These are phyloP conservation scores for Pontederia paniculata DNA, from an alignment of 176 grass and related monocot species.

Conservation along the genomic window DNA sequence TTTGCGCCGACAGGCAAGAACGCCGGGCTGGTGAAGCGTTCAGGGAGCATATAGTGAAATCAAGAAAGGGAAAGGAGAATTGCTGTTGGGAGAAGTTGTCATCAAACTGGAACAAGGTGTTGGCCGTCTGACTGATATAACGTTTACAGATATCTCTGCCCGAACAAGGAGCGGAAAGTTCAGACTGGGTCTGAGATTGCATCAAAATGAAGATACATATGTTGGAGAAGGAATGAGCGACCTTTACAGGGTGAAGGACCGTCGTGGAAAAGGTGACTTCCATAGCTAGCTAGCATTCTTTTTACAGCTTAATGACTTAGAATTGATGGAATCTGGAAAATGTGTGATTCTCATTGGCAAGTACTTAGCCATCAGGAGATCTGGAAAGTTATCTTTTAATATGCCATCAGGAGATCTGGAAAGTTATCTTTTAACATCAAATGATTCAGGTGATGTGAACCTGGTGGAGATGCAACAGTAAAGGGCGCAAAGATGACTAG, in stretches of 20 bases:
- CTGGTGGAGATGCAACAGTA: too few relatives aligned
- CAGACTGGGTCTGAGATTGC: constrained; percentile 1
- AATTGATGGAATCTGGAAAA: too few relatives aligned
- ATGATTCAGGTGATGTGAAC: too few relatives aligned
- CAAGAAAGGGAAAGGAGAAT: constrained; percentile 8
- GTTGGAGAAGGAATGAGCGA: constrained; percentile 13
- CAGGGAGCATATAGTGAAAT: not conserved
- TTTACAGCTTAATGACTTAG: too few relatives aligned
- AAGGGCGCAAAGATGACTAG: too few relatives aligned
- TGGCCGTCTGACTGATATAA: constrained; percentile 5
- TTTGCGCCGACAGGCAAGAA: not conserved
- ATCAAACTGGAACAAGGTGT: constrained; percentile 11
- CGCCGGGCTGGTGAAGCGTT: not conserved
- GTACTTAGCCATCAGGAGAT: too few relatives aligned
- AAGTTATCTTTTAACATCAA: too few relatives aligned
- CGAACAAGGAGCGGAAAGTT: constrained; percentile 6
- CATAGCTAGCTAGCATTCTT: not conserved
- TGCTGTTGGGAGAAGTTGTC: not conserved
- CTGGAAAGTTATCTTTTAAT: too few relatives aligned
- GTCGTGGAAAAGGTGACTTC: not conserved
- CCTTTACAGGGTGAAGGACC: constrained; percentile 1
- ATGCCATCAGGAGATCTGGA: too few relatives aligned
- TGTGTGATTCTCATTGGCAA: too few relatives aligned
- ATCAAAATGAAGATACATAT: not conserved
- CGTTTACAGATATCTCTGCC: constrained; percentile 9